phyloP scores from a whole-genome alignment of 345 rosid species.

The Lumnitzera racemosa region DNA sequence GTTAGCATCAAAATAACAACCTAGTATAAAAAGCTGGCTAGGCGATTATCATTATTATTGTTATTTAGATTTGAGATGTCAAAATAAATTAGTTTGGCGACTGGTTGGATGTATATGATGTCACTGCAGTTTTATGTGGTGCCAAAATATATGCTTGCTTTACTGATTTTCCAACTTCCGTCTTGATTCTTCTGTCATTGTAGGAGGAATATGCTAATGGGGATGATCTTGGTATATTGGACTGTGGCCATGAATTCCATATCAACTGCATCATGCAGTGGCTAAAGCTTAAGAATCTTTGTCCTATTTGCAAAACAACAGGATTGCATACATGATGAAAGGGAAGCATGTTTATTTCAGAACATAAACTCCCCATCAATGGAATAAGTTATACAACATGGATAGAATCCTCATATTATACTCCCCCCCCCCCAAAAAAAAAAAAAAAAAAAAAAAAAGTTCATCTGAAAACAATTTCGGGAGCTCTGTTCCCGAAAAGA shows the following conservation, averaged over 20 bases:
- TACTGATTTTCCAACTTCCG: neutral
- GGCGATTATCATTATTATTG: no score
- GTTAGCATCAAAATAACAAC: neutral
- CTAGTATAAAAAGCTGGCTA: no score
- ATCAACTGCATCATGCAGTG: slow-evolving; percentile 71
- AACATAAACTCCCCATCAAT: neutral
- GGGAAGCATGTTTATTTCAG: neutral
- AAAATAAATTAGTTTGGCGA: no score
- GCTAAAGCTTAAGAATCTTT: slow-evolving; percentile 74
- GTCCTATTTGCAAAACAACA: slow-evolving; percentile 81
- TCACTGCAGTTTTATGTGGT: neutral
- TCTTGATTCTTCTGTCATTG: slow-evolving; percentile 4
- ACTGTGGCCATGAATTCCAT: slow-evolving; percentile 84
- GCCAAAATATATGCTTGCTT: no score
- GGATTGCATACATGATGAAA: slow-evolving; percentile 36
- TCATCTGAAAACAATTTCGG: no score
- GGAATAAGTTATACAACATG: neutral
- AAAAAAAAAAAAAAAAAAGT: no score
- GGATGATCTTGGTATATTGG: slow-evolving; percentile 64
- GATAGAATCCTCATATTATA: no score
- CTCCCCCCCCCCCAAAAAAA: no score
- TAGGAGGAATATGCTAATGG: slow-evolving; percentile 81
- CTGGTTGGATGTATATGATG: no score
- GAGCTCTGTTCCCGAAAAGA: no score
- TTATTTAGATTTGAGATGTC: no score